phyloP scores from a whole-genome alignment of 257 asterid genomes.

The Solanum pinnatisectum region DNA sequence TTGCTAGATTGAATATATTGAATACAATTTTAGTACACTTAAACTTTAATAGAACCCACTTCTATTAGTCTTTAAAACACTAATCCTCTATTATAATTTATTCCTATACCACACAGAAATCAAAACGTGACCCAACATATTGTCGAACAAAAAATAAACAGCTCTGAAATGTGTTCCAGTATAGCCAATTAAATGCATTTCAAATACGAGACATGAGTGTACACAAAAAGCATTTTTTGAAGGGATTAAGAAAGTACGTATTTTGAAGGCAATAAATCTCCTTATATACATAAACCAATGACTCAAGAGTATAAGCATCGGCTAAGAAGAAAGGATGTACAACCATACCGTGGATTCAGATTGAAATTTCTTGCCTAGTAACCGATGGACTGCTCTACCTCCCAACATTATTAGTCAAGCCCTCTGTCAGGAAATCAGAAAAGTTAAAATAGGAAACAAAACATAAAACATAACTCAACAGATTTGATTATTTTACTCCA shows the following conservation, averaged over 20 bases:
- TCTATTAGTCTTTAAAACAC: background rate
- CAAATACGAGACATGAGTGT: background rate
- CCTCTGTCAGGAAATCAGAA: slow-evolving; percentile 13
- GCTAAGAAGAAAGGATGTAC: background rate
- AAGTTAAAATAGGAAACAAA: background rate
- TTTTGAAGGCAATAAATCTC: background rate
- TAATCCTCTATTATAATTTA: background rate
- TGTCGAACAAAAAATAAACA: background rate
- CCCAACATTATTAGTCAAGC: slow-evolving; percentile 33
- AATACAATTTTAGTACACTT: background rate
- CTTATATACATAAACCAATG: background rate
- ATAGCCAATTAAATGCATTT: background rate
- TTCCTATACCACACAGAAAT: background rate
- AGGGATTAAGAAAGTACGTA: background rate
- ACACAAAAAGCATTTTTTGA: background rate
- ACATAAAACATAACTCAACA: background rate
- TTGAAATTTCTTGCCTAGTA: slow-evolving; percentile 38
- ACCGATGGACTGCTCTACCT: slow-evolving; percentile 37
- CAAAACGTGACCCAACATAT: background rate
- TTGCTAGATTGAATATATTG: background rate
- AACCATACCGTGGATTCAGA: slow-evolving; percentile 21
- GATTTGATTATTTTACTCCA: background rate
- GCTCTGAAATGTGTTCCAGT: background rate
- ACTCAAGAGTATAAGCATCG: background rate
- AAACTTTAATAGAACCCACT: background rate